Conservation (phyloP, 106 monocot genomes). For the Xerophyta viscosa region DNA sequence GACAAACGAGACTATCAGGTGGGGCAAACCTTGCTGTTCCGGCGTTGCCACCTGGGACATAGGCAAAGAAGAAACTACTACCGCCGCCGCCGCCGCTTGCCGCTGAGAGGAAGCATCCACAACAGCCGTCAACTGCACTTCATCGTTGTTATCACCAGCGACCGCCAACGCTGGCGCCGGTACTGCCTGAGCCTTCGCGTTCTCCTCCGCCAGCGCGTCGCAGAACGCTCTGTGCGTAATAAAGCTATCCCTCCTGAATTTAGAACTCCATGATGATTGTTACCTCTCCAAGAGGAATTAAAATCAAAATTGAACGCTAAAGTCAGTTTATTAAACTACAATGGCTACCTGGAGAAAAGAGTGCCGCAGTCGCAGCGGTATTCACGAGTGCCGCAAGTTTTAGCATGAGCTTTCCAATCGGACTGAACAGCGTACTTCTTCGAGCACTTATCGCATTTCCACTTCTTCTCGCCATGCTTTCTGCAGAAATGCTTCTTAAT, state of each 20-base stretch:
- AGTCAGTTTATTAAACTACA: too few species aligned
- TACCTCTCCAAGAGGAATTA: too few species aligned
- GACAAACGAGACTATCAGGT: constrained; percentile 1
- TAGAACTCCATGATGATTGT: too few species aligned
- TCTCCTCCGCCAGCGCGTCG: constrained; percentile 1
- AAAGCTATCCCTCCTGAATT: too few species aligned
- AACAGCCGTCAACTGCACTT: too few species aligned
- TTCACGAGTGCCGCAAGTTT: constrained; percentile 35
- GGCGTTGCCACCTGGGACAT: constrained; percentile 2
- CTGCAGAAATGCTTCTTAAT: constrained; percentile 43
- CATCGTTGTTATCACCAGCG: too few species aligned
- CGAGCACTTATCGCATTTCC: constrained; percentile 49
- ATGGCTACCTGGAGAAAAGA: constrained; percentile 29
- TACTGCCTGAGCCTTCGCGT: background rate
- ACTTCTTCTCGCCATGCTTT: constrained; percentile 44
- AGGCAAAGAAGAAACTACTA: background rate
- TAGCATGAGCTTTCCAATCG: constrained; percentile 36
- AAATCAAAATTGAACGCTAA: too few species aligned
- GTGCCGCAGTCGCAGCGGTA: constrained; percentile 41
- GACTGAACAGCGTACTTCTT: constrained; percentile 43
- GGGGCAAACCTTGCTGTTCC: constrained; percentile 15
- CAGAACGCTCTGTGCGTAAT: too few species aligned
- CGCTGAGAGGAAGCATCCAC: too few species aligned
- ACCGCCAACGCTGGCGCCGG: too few species aligned
- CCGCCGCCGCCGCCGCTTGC: background rate